Base-by-base conservation (phyloP, 495 filamentous ascomycete species). In the Melanomma pulvis-pyrius region DNA sequence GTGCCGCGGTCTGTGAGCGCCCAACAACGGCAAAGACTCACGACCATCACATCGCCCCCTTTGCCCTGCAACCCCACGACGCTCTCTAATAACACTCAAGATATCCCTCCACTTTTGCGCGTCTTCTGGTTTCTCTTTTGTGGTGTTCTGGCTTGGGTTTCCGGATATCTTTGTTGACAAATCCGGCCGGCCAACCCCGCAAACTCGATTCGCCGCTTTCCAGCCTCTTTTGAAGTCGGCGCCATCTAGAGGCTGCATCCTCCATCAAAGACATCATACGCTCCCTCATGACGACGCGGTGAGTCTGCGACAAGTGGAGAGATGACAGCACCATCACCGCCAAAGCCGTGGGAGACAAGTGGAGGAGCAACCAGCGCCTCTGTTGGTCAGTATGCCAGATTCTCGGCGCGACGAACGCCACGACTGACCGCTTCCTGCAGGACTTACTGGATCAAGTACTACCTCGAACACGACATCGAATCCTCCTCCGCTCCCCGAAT, bases 291-390 rank as follows among this genome's bases (percentile, higher is more conserved):
- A 67, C 51, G 60, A 59, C n/a, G 36, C 64, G 68, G 68, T 71
- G 63, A 71, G 59, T 29, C n/a, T 34, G 52, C 59, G 32, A 59
- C 30, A 67, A 19, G 19, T 17, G 63, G 68, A 72, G 70, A 69
- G 59, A 74, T 74, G 71, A 85, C 86, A 68, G 93, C 93, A 79
- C 93, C 93, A 73, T 97, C 93, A 79, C 93, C 93, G 71, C 93
- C 93, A 36, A 98, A 98, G 79, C 93, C 93, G 21, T 98, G 93
- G 93, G 93, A 98, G 79, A 86, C 87, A 75, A 83, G 85, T 61
- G 89, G 91, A 75, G 84, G 85, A 50, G 75, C 79, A 34, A 71
- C 66, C 51, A 67, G 65, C 56, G 75, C 83, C 63, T 79, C 84
- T 51, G 74, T 75, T 56, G 75, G 74, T 78, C 46, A 39, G 71